These are phyloP conservation scores for Ophiostoma sp. DNA, from an alignment of 2,329 filamentous ascomycete genomes.

Conservation along the genomic window DNA sequence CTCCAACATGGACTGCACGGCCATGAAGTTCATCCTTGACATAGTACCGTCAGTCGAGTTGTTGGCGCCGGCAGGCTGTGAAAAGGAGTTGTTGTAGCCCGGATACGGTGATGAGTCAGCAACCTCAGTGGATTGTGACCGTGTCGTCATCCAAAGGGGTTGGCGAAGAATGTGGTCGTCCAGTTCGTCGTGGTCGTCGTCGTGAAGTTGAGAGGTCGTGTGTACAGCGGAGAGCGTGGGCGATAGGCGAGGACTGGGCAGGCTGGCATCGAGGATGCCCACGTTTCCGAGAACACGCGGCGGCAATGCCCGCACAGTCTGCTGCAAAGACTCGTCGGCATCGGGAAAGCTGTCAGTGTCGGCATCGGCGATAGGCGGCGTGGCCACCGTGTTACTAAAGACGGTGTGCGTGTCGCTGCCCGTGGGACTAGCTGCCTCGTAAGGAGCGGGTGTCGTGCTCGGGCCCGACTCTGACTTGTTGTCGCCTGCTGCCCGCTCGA, in stretches of 20 bases:
- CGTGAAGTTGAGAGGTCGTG: conserved; percentile 43
- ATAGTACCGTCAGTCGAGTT: conserved; percentile 26
- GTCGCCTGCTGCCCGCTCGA: conserved; percentile 41
- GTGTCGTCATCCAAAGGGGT: conserved; percentile 34
- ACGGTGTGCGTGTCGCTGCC: conserved; percentile 59
- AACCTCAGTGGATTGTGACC: conserved; percentile 44
- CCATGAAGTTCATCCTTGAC: conserved; percentile 58
- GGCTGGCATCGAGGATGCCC: conserved; percentile 80
- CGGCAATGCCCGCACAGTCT: conserved; percentile 49
- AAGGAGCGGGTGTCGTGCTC: conserved; percentile 43
- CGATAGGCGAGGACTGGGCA: conserved; percentile 92
- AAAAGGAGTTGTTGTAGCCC: not conserved
- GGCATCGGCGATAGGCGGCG: conserved; percentile 72
- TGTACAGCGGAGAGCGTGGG: conserved; percentile 78
- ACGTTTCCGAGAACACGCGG: conserved; percentile 64
- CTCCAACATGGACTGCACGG: conserved; percentile 83
- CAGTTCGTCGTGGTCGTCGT: conserved; percentile 49
- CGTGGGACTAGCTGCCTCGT: conserved; percentile 53
- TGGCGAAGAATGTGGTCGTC: conserved; percentile 40
- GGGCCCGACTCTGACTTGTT: conserved; percentile 49
- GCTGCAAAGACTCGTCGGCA: conserved; percentile 51
- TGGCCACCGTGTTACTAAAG: conserved; percentile 66
- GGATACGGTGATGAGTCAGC: conserved; percentile 27
- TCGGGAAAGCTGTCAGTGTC: conserved; percentile 64
- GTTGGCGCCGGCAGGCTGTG: conserved; percentile 30